Evolutionary conservation across 768 basidiomycete species (phyloP), one percentile per base, ranked within the genome.

Genomic region (Dioszegia hungarica): DNA sequence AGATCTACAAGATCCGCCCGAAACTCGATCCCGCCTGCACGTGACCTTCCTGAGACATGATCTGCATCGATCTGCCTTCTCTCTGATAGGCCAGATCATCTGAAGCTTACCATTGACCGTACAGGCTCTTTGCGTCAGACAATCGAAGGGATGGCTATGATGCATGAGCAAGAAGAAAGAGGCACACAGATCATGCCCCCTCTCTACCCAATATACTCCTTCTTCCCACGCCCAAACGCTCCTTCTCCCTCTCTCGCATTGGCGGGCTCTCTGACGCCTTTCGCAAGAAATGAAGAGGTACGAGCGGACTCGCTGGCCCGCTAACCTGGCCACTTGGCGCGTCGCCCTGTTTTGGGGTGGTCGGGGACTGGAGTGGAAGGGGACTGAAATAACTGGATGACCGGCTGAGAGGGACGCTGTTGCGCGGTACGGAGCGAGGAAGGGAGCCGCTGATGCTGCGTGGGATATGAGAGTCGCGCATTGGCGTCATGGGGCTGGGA

Each of bases 281-380:
- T 54, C 90, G 81, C 62, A 94, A 83, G 77, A 90, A 92, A 71
- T 93, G 89, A 43, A 94, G 77, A 1, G 90, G 83, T 8, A 85
- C 84, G 49, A 90, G 73, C 11, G 90, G 87, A 25, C 54, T 59
- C 0, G 89, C 89, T 2, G 49, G 36, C n/a, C 37, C 40, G 45
- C 47, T n/a, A n/a, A n/a, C n/a, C n/a, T 40, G 24, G 9, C 25
- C 29, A 19, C 12, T 25, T 4, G 15, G 24, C 20, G 24, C 34
- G 24, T 36, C n/a, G 46, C 33, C n/a, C 12, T 28, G 31, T 17
- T 28, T 33, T 3, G 19, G 34, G 11, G 27, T 34, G 17, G 19
- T 38, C 9, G 29, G 31, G 20, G 40, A n/a, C 28, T 36, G 57
- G 3, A 37, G 29, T 19, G 50, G 58, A 17, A 37, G 29, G 33